phyloP scores from a whole-genome alignment of 2,329 filamentous ascomycete genomes.

The Diaporthe humulicola region DNA sequence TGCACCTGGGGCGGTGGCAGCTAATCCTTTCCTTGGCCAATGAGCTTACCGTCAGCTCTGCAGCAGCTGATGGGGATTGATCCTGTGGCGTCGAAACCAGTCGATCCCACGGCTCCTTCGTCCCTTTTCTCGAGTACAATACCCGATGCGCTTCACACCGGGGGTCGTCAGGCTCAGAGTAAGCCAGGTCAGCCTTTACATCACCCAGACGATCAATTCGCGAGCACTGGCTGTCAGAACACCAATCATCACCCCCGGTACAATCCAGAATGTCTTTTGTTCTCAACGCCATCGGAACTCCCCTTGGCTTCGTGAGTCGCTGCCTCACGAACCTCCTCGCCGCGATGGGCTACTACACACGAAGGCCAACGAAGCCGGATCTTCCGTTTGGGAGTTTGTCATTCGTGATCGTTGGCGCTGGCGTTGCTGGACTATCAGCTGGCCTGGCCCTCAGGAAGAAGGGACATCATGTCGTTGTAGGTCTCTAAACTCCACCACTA shows the following conservation, averaged over 20 bases:
- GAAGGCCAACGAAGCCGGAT: conserved; percentile 15
- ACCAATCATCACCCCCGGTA: not conserved
- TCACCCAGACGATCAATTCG: not conserved
- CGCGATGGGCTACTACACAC: conserved; percentile 13
- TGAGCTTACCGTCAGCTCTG: too few species aligned
- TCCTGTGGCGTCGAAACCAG: not conserved
- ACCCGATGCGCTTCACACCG: not conserved
- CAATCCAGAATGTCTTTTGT: not conserved
- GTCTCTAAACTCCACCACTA: not conserved
- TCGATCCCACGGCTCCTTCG: not conserved
- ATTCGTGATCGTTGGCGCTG: conserved; percentile 15
- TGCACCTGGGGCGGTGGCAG: not conserved
- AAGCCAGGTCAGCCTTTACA: conserved; percentile 2
- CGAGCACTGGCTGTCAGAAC: not conserved
- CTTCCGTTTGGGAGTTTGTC: conserved; percentile 10
- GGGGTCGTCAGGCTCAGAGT: not conserved
- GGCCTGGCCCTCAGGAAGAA: conserved; percentile 11
- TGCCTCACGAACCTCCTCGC: not conserved
- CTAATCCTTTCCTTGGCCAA: not conserved
- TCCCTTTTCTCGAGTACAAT: not conserved
- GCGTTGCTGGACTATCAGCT: conserved; percentile 10
- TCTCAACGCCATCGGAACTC: not conserved
- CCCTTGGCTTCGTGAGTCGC: not conserved
- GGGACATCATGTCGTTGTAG: conserved; percentile 17
- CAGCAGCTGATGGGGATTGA: not conserved